Conservation (phyloP, 78 protist species). For the Polysphondylium violaceum region DNA sequence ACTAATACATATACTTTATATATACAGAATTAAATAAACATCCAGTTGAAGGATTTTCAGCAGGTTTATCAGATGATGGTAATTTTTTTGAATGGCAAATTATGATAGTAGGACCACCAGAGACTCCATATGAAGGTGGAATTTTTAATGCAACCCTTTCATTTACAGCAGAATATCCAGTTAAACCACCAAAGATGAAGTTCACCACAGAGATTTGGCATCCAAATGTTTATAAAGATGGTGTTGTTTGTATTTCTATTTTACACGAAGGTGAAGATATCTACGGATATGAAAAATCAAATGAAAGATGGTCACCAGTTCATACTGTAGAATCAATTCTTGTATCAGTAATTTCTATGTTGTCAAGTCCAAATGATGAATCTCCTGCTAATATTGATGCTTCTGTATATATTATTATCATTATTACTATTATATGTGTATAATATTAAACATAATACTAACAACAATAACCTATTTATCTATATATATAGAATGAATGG, state of each 20-base stretch:
- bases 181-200: slow-evolving; percentile 93
- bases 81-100: slow-evolving; percentile 95
- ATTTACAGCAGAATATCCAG: slow-evolving; percentile 92
- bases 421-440: background rate
- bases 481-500: slow-evolving; percentile 63
- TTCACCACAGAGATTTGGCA: slow-evolving; percentile 93
- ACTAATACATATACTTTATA: too few species aligned
- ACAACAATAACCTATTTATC: background rate
- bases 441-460: background rate
- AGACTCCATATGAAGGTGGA: slow-evolving; percentile 95
- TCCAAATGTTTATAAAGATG: slow-evolving; percentile 93
- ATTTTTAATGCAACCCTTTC: slow-evolving; percentile 85
- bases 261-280: slow-evolving; percentile 97
- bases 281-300: slow-evolving; percentile 93
- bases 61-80: slow-evolving; percentile 94
- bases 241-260: slow-evolving; percentile 97
- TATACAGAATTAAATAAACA: slow-evolving; percentile 58
- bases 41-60: slow-evolving; percentile 96
- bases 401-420: slow-evolving; percentile 81
- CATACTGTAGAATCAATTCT: slow-evolving; percentile 88
- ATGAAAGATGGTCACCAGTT: slow-evolving; percentile 92
- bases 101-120: slow-evolving; percentile 94
- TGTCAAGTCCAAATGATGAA: slow-evolving; percentile 95
- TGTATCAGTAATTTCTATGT: slow-evolving; percentile 93
- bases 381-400: slow-evolving; percentile 98